Evolutionary conservation across 768 basidiomycete species (phyloP), one percentile per base, ranked within the genome.

Genomic region (Naganishia randhawae): DNA sequence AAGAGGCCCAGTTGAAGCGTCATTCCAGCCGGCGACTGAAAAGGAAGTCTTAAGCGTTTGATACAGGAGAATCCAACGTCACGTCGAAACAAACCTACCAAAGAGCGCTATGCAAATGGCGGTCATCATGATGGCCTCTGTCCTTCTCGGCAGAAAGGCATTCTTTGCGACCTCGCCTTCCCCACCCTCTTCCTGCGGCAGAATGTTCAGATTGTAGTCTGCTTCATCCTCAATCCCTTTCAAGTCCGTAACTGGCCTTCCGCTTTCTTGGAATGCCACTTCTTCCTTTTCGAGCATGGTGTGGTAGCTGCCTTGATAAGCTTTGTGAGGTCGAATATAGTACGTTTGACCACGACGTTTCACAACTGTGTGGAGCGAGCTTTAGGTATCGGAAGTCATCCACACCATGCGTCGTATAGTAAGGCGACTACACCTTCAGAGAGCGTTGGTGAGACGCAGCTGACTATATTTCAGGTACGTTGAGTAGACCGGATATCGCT

Each of bases 1-100:
- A 22, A 92, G 78, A 0, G 90, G 89, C 1, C 90, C 90, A 16
- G 85, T 85, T 0, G 86, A 84, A 14, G 86, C 87, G 76, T 90
- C 90, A 73, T 88, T 89, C 89, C 89, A 91, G 17, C 90, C 90
- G 32, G 63, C 63, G 29, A 50, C 63, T 65, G 8, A 69, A 25
- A 14, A 53, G n/a, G n/a, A n/a, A n/a, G n/a, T n/a, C n/a, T n/a
- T n/a, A n/a, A n/a, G n/a, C n/a, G n/a, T n/a, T n/a, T n/a, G n/a
- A n/a, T n/a, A n/a, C n/a, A n/a, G n/a, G n/a, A n/a, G n/a, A n/a
- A n/a, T n/a, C n/a, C n/a, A n/a, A n/a, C n/a, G n/a, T n/a, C n/a
- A 48, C 4, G 1, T n/a, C 14, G 6, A 48, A 48, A 13, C 4
- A 48, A 48, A 48, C 54, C 37, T n/a, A 55, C 54, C 54, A 19